A percentile compares a stretch with the other conserved stretches of the same genome.
Evolutionary conservation across 768 basidiomycete species (phyloP).

Genomic region (Dictyophora rubrovolvata): DNA sequence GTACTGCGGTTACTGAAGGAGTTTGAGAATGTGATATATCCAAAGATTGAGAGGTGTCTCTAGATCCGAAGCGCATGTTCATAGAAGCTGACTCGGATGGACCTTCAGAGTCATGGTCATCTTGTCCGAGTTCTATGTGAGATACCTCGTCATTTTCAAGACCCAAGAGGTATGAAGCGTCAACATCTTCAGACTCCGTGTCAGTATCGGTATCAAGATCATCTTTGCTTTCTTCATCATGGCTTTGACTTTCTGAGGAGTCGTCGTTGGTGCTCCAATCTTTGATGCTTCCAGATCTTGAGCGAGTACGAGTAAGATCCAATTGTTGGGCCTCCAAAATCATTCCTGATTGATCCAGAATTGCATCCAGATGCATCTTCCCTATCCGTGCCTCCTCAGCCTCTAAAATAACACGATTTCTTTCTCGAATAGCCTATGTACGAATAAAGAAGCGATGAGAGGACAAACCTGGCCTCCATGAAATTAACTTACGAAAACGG

Average conservation of each 20-base stretch:
- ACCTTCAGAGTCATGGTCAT: neutral
- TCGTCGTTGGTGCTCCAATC: slow-evolving; percentile 9
- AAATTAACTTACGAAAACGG: slow-evolving; percentile 54
- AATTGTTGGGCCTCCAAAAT: slow-evolving; percentile 77
- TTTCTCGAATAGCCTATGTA: slow-evolving; percentile 61
- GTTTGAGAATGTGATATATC: neutral
- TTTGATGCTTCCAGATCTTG: slow-evolving; percentile 33
- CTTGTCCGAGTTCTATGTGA: neutral
- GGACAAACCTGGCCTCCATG: neutral
- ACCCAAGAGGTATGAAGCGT: neutral
- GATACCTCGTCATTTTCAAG: neutral
- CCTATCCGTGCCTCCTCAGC: slow-evolving; percentile 73
- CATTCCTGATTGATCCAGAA: slow-evolving; percentile 80
- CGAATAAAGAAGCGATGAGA: neutral
- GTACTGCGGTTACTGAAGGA: neutral
- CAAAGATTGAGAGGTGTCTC: neutral
- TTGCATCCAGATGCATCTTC: slow-evolving; percentile 80
- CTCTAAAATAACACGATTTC: slow-evolving; percentile 50
- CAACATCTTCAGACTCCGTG: neutral
- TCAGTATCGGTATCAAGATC: slow-evolving; percentile 18
- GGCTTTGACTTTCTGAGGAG: slow-evolving; percentile 11
- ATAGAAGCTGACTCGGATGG: neutral
- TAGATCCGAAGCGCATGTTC: neutral
- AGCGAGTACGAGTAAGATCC: slow-evolving; percentile 45
- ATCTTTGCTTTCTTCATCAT: slow-evolving; percentile 24